Base-by-base conservation (phyloP, 805 yeast species). In the Blastobotrys terrestris region DNA sequence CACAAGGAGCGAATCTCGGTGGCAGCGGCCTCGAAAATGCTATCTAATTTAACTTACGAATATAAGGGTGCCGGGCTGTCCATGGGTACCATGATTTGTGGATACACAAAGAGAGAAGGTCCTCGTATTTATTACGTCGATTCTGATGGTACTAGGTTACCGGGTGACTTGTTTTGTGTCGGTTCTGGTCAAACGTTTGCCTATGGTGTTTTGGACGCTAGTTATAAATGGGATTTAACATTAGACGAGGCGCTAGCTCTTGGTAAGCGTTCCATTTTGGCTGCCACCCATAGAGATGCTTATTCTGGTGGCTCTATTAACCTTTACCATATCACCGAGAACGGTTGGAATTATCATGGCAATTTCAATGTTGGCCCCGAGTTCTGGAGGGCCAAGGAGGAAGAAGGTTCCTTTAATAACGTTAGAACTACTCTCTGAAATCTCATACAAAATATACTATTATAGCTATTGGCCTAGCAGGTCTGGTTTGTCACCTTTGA, bases 141-240 rank as follows among this genome's bases (percentile, higher is more conserved):
- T 72, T 87, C 96, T 22, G 99, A 94, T 67, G 99, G 99, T 50
- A 86, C 97, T 3, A 82, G 99, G 72, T 76, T 94, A 65, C 84
- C 88, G 68, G 99, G 99, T 52, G 96, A 92, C 66, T 62, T 91
- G 58, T 94, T 94, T 72, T 89, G 97, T 76, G 99, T 94, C 31
- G 99, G 99, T 46, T 92, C 98, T 1, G 99, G 99, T 72, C 99
- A 94, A 75, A 94, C 99, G 1, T 94, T 94, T 72, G 99, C 99
- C 7, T 94, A 94, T 66, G 99, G 99, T 77, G 99, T 94, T 19
- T 77, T 94, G 59, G 99, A 94, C 69, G 81, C 96, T 35, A 91
- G 87, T 63, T 87, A 89, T 72, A 80, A 78, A 62, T 90, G 97
- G 96, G 97, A 94, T 65, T 72, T 94, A 57, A 68, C 88, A 1